Conservation (phyloP, 768 basidiomycete genomes). For the Asterophora lycoperdoides region DNA sequence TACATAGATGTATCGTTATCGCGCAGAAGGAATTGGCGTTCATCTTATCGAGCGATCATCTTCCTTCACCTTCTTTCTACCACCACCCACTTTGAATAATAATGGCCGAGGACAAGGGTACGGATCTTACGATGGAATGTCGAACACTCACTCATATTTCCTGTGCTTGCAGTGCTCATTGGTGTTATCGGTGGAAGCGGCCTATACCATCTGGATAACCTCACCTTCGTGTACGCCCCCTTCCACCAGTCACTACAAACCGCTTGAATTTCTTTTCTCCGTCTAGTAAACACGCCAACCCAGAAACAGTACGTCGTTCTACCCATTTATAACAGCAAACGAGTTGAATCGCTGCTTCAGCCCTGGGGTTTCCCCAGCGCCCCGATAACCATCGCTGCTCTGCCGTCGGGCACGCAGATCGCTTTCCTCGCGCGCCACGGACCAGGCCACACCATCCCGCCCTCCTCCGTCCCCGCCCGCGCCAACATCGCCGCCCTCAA, state of each 20-base stretch:
- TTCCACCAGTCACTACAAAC: no score
- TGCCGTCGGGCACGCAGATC: constrained; percentile 73
- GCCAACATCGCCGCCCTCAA: constrained; percentile 97
- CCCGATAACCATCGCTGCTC: constrained; percentile 86
- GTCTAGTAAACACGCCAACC: constrained; percentile 73
- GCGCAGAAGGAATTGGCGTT: no score
- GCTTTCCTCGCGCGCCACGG: constrained; percentile 96
- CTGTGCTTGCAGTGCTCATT: constrained; percentile 52
- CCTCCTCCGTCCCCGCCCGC: constrained; percentile 76
- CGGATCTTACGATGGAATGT: no score
- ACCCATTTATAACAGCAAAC: no score
- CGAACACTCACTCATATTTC: no score
- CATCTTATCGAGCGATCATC: no score
- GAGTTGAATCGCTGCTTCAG: no score
- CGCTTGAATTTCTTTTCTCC: neutral
- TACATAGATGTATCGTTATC: no score
- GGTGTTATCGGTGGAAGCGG: constrained; percentile 93
- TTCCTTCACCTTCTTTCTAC: no score
- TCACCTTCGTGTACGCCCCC: constrained; percentile 75
- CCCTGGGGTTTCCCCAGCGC: constrained; percentile 93
- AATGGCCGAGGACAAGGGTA: neutral
- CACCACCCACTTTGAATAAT: no score
- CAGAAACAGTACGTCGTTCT: constrained; percentile 61
- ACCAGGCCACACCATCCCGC: constrained; percentile 68
- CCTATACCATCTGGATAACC: constrained; percentile 88